Evolutionary conservation across 805 yeast genomes (phyloP).

Genomic region (Candida morakotiae): DNA sequence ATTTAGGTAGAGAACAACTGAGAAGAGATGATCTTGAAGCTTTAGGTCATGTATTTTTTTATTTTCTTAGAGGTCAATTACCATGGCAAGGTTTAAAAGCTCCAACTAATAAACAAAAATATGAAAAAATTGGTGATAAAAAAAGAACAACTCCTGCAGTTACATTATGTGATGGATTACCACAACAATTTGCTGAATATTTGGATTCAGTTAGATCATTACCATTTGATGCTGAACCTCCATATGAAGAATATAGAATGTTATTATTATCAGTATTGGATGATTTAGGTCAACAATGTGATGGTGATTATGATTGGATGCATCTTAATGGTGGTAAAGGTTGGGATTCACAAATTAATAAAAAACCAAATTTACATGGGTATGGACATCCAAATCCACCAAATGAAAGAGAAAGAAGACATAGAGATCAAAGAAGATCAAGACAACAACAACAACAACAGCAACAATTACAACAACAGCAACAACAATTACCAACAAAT

Average conservation of each 20-base stretch:
- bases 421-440: slow-evolving; percentile 42
- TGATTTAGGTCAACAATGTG: slow-evolving; percentile 56
- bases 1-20: slow-evolving; percentile 78
- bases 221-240: slow-evolving; percentile 77
- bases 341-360: slow-evolving; percentile 73
- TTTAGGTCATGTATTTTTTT: slow-evolving; percentile 77
- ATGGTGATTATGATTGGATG: slow-evolving; percentile 79
- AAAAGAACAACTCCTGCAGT: slow-evolving; percentile 66
- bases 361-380: slow-evolving; percentile 77
- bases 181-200: slow-evolving; percentile 72
- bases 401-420: slow-evolving; percentile 44
- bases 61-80: slow-evolving; percentile 71
- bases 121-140: slow-evolving; percentile 80
- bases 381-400: slow-evolving; percentile 88
- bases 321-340: slow-evolving; percentile 75
- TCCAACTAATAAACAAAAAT: slow-evolving; percentile 77
- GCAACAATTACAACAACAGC: slow-evolving; percentile 10
- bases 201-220: slow-evolving; percentile 63
- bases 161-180: slow-evolving; percentile 61
- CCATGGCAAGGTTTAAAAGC: slow-evolving; percentile 94
- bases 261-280: slow-evolving; percentile 57
- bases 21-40: slow-evolving; percentile 82
- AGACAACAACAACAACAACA: slow-evolving; percentile 27
- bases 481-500: background rate
- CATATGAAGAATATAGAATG: slow-evolving; percentile 62